Percentiles rank a stretch among this genome's conserved stretches.
phyloP scores from a whole-genome alignment of 352 stramenopile genomes.

The Globisporangium yorkense region DNA sequence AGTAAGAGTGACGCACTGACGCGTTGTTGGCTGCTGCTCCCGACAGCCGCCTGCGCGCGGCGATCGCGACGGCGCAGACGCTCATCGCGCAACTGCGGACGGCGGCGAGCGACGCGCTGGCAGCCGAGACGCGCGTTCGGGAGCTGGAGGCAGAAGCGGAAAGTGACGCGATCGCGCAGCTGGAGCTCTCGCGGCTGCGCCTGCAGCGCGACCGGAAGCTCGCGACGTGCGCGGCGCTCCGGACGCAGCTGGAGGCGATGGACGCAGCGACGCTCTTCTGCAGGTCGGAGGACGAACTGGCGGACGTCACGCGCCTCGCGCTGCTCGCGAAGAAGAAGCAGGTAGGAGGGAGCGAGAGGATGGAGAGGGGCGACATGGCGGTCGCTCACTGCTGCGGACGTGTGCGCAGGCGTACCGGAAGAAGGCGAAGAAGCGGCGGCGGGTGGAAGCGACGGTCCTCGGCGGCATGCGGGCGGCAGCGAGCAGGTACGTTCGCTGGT shows the following conservation, averaged over 20 bases:
- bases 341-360: constrained; percentile 5
- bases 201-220: constrained; percentile 22
- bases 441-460: constrained; percentile 5
- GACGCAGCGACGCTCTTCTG: constrained; percentile 14
- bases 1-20: not conserved
- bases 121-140: constrained; percentile 11
- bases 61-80: constrained; percentile 4
- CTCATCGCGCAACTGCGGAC: constrained; percentile 16
- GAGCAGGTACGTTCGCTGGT: not conserved
- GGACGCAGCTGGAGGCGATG: constrained; percentile 17
- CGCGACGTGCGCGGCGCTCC: constrained; percentile 13
- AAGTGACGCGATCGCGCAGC: constrained; percentile 1
- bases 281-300: not conserved
- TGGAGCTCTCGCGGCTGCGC: constrained; percentile 19
- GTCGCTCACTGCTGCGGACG: not conserved
- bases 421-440: constrained; percentile 8
- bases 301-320: constrained; percentile 13
- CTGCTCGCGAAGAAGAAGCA: constrained; percentile 26
- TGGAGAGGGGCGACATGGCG: not conserved
- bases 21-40: not conserved
- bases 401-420: constrained; percentile 7
- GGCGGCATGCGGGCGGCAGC: not conserved
- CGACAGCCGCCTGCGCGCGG: constrained; percentile 4
- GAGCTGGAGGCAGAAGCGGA: not conserved
- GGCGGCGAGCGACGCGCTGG: constrained; percentile 12